Base-by-base conservation (phyloP, 208 protist species). In the Novymonas esmeraldas region DNA sequence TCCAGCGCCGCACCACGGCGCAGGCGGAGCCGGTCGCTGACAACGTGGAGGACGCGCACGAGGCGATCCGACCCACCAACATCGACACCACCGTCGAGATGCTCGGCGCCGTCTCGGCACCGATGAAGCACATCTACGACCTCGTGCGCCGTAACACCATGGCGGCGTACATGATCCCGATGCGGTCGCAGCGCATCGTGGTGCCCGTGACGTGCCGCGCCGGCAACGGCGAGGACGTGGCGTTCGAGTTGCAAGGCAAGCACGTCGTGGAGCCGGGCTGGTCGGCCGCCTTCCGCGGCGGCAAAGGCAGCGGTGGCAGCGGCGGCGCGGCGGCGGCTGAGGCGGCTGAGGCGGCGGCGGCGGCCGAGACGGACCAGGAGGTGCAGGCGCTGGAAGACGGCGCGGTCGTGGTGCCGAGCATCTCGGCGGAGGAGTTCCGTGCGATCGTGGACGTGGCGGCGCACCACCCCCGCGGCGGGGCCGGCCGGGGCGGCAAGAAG, bases 21-120 rank as follows among this genome's bases (percentile, higher is more conserved):
- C 41, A 57, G 16, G 33, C 18, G 20, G 59, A 59, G 16, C 29
- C 38, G 9, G 63, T 44, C 14, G 49, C 33, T 2, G 79, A 76
- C 50, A 97, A 97, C 66, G 92, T 93, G 14, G 89, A 97, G 66
- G 92, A 95, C 69, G 92, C 92, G 5, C 92, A 97, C 74, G 92
- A 97, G 79, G 92, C 92, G 13, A 95, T 97, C 36, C 89, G 92
- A 16, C 92, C 92, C 2, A 97, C 92, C 6, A 84, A 94, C 70
- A 95, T 97, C 46, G 58, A 64, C 33, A 77, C 80, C n/a, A 82
- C 63, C 22, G 81, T 79, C 13, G 77, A 91, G 4, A 75, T 79
- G 24, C 78, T 96, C 31, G 79, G 80, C 52, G 33, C 66, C 16
- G 71, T 96, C 42, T 59, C 85, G 2, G 55, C 64, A 28, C 63